Evolutionary conservation across 805 yeast species (phyloP), one percentile per base, ranked within the genome.

Genomic region (Saccharomycopsis lassenensis): DNA sequence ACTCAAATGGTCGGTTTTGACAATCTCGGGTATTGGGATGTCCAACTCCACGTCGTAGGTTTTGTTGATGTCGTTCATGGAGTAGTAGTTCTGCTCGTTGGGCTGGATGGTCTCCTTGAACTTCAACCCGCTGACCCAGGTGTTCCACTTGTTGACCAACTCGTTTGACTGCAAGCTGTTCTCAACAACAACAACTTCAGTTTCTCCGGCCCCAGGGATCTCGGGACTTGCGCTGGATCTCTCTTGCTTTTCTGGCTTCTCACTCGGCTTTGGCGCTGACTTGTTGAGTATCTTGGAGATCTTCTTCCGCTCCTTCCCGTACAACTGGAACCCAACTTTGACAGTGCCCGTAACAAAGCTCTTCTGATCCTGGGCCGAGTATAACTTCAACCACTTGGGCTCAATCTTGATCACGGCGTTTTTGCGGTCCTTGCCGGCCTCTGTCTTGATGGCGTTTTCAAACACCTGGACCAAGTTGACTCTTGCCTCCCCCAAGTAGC

Each of bases 301-400:
- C 14, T 29, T 39, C 21, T 33, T 28, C 4, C 20, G 14, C 12
- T 31, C 29, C 12, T 18, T 15, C 11, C 41, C 41, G 20, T 17
- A 36, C 2, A 41, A 19, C n/a, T 30, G 28, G 20, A 41, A 37
- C 7, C 31, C 35, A 5, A 65, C 34, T 16, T 65, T 51, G 10
- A 70, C 37, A 0, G 71, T 63, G 0, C 76, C 76, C 1, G 73
- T 66, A 8, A 68, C 67, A 47, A 58, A 70, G 10, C 62, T 51
- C 25, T 61, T 59, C 36, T 62, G 52, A 1, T 55, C 48, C 29
- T 50, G 53, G 16, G 61, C 61, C 5, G 71, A 64, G 33, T 59
- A 57, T 5, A 70, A 49, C 41, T 59, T 57, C 46, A 60, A 63
- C 74, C 74, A 70, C 33, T 60, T 56, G 7, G 67, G 52, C 1